phyloP scores from a whole-genome alignment of 495 filamentous ascomycete species.

The Annulohypoxylon bovei region DNA sequence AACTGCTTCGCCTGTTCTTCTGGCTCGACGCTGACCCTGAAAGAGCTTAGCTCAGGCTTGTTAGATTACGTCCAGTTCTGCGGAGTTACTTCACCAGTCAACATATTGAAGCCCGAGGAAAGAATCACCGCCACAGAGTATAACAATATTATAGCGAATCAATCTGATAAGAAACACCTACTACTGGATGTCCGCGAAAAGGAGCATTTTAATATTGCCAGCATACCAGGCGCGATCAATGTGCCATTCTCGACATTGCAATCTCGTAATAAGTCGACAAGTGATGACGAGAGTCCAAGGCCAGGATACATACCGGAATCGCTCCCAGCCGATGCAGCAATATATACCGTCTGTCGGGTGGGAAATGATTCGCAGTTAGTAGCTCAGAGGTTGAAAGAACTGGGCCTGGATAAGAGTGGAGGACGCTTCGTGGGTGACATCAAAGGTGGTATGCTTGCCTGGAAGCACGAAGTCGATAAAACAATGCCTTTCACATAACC shows the following conservation, averaged over 20 bases:
- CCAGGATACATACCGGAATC: conserved; percentile 59
- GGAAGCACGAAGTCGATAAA: conserved; percentile 79
- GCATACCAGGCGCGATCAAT: conserved; percentile 77
- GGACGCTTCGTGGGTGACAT: conserved; percentile 77
- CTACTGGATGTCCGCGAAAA: conserved; percentile 86
- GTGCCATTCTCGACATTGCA: conserved; percentile 74
- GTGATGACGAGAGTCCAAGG: conserved; percentile 25
- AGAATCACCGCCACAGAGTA: conserved; percentile 71
- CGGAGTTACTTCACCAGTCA: conserved; percentile 61
- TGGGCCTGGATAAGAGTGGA: conserved; percentile 66
- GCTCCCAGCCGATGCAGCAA: conserved; percentile 49
- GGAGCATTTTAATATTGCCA: conserved; percentile 85
- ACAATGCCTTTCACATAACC: conserved; percentile 70
- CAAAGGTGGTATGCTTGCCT: conserved; percentile 81
- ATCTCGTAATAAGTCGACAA: conserved; percentile 31
- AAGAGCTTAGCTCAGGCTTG: conserved; percentile 68
- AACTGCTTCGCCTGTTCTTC: conserved; percentile 81
- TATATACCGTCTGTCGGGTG: conserved; percentile 84
- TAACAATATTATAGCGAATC: conserved; percentile 41
- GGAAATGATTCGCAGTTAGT: conserved; percentile 92
- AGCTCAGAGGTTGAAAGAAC: conserved; percentile 73
- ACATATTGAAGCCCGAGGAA: conserved; percentile 66
- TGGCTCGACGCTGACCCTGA: conserved; percentile 66
- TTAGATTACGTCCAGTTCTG: conserved; percentile 86
- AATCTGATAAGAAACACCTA: conserved; percentile 52